Percentiles rank a stretch among this genome's conserved stretches.
Evolutionary conservation across 176 grass and related monocot genomes (phyloP).

Genomic region (Zizania latifolia): DNA sequence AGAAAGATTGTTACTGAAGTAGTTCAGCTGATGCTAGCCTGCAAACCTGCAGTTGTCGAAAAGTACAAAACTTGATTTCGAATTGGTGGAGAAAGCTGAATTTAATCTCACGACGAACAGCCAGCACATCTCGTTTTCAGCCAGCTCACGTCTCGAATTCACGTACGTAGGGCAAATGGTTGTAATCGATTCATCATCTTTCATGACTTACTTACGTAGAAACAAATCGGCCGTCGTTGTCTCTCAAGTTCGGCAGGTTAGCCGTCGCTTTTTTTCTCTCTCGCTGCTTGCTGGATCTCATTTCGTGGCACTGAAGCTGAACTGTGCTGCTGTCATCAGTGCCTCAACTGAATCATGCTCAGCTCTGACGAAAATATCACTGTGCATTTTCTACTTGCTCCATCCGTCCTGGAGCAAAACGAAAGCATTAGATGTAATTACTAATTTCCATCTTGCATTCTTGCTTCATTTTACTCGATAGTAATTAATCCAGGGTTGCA

Average conservation of each 20-base stretch:
- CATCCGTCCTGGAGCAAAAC: not conserved
- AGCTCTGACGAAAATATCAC: not conserved
- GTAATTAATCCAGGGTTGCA: too few species aligned
- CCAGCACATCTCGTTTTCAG: not conserved
- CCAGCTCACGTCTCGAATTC: not conserved
- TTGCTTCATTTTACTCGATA: too few species aligned
- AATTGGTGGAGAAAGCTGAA: not conserved
- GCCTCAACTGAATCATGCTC: slow-evolving; percentile 21
- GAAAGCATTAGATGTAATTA: not conserved
- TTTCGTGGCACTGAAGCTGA: not conserved
- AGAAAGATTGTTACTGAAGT: not conserved
- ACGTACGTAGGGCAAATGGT: not conserved
- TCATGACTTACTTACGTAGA: not conserved
- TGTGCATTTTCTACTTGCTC: not conserved
- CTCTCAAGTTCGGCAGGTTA: slow-evolving; percentile 31
- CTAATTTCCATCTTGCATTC: too few species aligned
- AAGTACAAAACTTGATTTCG: not conserved
- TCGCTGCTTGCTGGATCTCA: slow-evolving; percentile 38
- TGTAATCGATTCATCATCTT: not conserved
- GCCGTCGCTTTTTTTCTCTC: slow-evolving; percentile 31
- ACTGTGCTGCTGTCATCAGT: slow-evolving; percentile 6
- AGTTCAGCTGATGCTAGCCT: not conserved
- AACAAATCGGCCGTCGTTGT: slow-evolving; percentile 28
- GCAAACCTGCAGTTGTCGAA: not conserved
- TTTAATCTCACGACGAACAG: not conserved